Conservation (phyloP, 1,284 basidiomycete species). For the Waitea zeae region DNA sequence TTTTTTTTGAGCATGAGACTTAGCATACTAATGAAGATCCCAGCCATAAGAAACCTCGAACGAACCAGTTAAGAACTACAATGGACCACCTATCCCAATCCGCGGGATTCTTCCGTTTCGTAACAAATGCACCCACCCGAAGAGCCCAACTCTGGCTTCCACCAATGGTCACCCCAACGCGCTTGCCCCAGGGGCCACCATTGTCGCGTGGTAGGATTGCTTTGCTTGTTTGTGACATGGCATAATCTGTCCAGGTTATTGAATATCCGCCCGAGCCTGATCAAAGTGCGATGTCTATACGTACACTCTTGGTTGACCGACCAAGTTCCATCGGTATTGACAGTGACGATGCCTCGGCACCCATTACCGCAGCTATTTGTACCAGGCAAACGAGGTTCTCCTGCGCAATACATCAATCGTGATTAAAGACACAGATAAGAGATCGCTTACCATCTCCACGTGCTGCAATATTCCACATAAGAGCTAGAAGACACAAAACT, state of each 20-base stretch:
- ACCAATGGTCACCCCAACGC: conserved; percentile 43
- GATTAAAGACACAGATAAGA: no score
- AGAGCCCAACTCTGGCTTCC: conserved; percentile 42
- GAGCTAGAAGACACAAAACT: no score
- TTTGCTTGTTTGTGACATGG: conserved; percentile 60
- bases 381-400: conserved; percentile 46
- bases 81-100: conserved; percentile 24
- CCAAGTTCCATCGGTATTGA: conserved; percentile 47
- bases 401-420: no score
- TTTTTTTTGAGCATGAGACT: no score
- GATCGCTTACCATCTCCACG: conserved; percentile 41
- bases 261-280: not conserved
- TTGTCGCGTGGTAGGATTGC: conserved; percentile 50
- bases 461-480: conserved; percentile 60
- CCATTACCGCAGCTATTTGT: conserved; percentile 42
- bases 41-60: no score
- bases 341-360: conserved; percentile 43
- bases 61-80: no score
- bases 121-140: conserved; percentile 48
- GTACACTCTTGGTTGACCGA: conserved; percentile 55
- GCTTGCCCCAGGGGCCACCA: conserved; percentile 49
- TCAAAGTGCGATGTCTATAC: conserved; percentile 10
- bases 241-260: conserved; percentile 38
- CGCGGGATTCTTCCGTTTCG: conserved; percentile 29
- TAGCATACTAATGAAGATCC: no score